A percentile compares a stretch with the other conserved stretches of the same genome.
These are phyloP conservation scores for Cnidoscolus chayamansa DNA, from an alignment of 441 rosid species.

Conservation along the genomic window DNA sequence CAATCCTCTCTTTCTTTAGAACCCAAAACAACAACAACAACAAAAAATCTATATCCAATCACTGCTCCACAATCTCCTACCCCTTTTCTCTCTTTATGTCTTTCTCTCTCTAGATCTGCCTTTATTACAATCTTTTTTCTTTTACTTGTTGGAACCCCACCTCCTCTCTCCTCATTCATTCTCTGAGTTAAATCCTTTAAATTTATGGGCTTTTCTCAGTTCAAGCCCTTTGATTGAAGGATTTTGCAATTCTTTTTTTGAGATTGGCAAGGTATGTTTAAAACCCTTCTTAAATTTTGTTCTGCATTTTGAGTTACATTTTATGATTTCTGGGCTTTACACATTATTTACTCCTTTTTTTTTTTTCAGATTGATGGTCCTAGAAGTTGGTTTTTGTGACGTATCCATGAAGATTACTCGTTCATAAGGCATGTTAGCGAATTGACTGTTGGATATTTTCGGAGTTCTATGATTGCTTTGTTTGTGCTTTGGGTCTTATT, in stretches of 20 bases:
- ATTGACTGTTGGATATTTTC: background rate
- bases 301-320: background rate
- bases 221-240: constrained; percentile 32
- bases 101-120: constrained; percentile 30
- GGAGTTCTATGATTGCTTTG: background rate
- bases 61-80: constrained; percentile 20
- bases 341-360: background rate
- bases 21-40: background rate
- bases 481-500: background rate
- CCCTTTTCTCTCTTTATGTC: constrained; percentile 5
- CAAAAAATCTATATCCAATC: constrained; percentile 18
- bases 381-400: constrained; percentile 18
- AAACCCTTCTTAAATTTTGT: background rate
- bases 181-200: constrained; percentile 19
- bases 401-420: constrained; percentile 7
- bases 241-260: constrained; percentile 23
- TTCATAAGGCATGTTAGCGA: constrained; percentile 13
- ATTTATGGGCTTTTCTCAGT: constrained; percentile 22
- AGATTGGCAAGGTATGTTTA: constrained; percentile 29
- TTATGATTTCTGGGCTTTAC: background rate
- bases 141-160: constrained; percentile 17
- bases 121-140: constrained; percentile 16
- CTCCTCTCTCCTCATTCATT: background rate
- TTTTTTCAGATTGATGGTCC: constrained; percentile 20
- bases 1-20: constrained; percentile 18